Base-by-base conservation (phyloP, 345 rosid species). In the Streptanthus diversifolius region DNA sequence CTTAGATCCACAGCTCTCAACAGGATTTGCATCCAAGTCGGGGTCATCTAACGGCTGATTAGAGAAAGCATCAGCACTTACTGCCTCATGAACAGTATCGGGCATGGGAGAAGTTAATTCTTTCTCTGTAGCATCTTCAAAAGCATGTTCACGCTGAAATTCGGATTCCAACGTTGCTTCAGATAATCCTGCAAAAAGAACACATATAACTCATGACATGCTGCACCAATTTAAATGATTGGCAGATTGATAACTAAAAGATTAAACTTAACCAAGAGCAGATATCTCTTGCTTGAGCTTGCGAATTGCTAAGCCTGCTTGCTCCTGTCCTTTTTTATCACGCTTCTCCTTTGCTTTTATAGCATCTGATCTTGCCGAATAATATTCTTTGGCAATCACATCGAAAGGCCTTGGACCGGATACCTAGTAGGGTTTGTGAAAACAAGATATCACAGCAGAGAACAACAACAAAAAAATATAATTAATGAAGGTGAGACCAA, bases 201-300 rank as follows among this genome's bases (percentile, higher is more conserved):
- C 63, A 62, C 56, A 84, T 69, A 66, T 43, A 75, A 36, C 66
- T 65, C 45, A 81, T 36, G 75, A 73, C 43, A 81, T 64, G 71
- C 73, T 53, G 73, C 54, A 61, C 41, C 30, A 32, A 70, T 24
- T 71, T 66, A 64, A 70, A 35, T 52, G 39, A 40, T 63, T 64
- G 63, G 22, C 39, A 65, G 21, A 71, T 8, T 66, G 57, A 79
- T 37, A 3, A 39, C 48, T 69, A 71, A 71, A 19, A 44, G 52
- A 69, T 47, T 45, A 22, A 69, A 84, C 72, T 63, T 75, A 47
- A 89, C 97, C 98, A 81, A 87, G 83, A 73, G 88, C 87, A 75
- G 92, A 80, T 76, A 93, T 81, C 80, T 93, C 97, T 77, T 87
- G 93, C 88, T 93, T 93, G 76, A 93, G 90, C 82, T 85, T 81